phyloP scores from a whole-genome alignment of 1,284 basidiomycete species.

The Amylostereum areolatum region DNA sequence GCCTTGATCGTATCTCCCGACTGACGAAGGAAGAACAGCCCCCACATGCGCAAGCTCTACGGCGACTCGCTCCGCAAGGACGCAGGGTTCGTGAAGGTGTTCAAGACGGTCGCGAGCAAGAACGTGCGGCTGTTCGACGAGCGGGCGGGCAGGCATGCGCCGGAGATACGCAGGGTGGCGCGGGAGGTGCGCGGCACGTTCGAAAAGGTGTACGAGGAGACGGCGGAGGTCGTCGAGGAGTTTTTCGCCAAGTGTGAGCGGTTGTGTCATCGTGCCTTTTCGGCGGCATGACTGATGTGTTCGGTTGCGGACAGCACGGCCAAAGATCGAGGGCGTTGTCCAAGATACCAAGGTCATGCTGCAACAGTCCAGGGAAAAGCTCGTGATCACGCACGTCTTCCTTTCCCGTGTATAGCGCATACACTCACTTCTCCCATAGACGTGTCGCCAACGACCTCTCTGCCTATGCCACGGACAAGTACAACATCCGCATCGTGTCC shows the following conservation, averaged over 20 bases:
- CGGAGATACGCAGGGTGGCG: conserved; percentile 75
- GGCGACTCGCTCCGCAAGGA: conserved; percentile 90
- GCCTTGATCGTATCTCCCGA: conserved; percentile 1
- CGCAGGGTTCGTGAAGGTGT: conserved; percentile 94
- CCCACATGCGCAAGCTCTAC: conserved; percentile 96
- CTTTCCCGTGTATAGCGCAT: conserved; percentile 2
- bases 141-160: conserved; percentile 62
- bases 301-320: conserved; percentile 43
- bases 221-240: conserved; percentile 86
- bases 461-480: conserved; percentile 73
- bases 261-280: conserved; percentile 7
- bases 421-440: conserved; percentile 31
- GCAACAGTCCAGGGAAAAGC: conserved; percentile 84
- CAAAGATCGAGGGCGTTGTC: conserved; percentile 73
- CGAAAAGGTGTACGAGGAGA: conserved; percentile 92
- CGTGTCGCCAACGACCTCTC: conserved; percentile 80
- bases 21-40: conserved; percentile 42
- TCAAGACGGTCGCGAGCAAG: conserved; percentile 84
- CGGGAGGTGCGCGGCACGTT: conserved; percentile 90
- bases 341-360: conserved; percentile 89
- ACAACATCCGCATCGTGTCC: conserved; percentile 61
- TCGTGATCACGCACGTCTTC: conserved; percentile 77
- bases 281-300: background rate
- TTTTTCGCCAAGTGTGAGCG: conserved; percentile 86
- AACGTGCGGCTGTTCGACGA: conserved; percentile 70